Percentiles rank a stretch among this genome's conserved stretches.
Conservation (phyloP, 257 asterid species). For the Euphrasia confusa region DNA sequence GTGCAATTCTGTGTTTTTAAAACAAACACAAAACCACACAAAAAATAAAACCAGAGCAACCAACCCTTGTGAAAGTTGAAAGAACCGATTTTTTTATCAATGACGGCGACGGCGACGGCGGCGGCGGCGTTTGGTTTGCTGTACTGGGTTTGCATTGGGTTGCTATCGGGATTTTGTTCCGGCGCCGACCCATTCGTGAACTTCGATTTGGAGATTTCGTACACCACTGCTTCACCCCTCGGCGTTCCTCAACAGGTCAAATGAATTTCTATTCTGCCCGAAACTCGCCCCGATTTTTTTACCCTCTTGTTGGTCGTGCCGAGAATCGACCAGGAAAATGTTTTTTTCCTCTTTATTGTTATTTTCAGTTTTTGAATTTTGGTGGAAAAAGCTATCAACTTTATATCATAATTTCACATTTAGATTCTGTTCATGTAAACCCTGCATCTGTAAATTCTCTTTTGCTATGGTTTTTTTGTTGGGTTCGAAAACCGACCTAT, state of each 20-base stretch:
- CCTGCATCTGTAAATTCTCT: no score
- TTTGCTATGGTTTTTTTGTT: no score
- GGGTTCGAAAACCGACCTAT: no score
- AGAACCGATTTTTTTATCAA: neutral
- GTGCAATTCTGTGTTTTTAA: neutral
- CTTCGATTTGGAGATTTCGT: slow-evolving; percentile 62
- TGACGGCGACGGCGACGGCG: no score
- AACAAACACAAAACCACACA: neutral
- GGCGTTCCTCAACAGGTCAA: slow-evolving; percentile 92
- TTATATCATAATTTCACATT: no score
- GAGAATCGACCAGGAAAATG: no score
- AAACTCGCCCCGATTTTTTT: neutral
- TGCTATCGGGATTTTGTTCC: slow-evolving; percentile 39
- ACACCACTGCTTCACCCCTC: slow-evolving; percentile 81
- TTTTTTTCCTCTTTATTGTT: no score
- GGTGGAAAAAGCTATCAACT: neutral
- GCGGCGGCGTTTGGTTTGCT: slow-evolving; percentile 15
- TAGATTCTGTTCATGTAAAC: no score
- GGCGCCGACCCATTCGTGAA: slow-evolving; percentile 63
- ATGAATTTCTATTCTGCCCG: neutral
- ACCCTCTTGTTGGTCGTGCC: no score
- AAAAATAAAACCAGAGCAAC: neutral
- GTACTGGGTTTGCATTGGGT: slow-evolving; percentile 31
- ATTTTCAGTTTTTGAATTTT: neutral
- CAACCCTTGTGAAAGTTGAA: slow-evolving; percentile 16